phyloP scores from a whole-genome alignment of 495 filamentous ascomycete genomes.

The Apiosordaria backusii region DNA sequence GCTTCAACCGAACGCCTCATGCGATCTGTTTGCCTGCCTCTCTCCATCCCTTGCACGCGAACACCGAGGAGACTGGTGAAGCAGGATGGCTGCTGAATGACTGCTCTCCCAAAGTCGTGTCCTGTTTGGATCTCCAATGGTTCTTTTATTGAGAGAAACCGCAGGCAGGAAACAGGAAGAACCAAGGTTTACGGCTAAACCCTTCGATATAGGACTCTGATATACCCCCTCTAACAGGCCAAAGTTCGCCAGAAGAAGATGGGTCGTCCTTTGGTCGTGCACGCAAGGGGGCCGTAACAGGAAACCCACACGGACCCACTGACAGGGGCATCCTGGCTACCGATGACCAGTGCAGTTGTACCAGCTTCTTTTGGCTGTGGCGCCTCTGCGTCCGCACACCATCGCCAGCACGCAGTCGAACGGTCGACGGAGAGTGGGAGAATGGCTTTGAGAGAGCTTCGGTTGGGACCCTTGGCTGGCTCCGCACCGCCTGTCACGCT shows the following conservation, averaged over 20 bases:
- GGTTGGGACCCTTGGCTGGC: neutral
- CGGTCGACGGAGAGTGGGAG: neutral
- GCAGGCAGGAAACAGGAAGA: slow-evolving; percentile 21
- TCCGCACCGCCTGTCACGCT: neutral
- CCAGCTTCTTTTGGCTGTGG: slow-evolving; percentile 18
- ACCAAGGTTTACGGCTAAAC: slow-evolving; percentile 35
- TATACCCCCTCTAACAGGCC: slow-evolving; percentile 28
- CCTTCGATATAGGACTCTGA: slow-evolving; percentile 18
- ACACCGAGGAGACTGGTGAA: slow-evolving; percentile 12
- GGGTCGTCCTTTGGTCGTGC: slow-evolving; percentile 6
- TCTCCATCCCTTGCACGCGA: slow-evolving; percentile 14
- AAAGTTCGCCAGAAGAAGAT: slow-evolving; percentile 20
- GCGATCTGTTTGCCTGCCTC: neutral
- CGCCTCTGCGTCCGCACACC: neutral
- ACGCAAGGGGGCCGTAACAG: slow-evolving; percentile 28
- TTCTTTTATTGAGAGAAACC: slow-evolving; percentile 17
- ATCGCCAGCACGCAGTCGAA: neutral
- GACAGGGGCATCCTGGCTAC: slow-evolving; percentile 26
- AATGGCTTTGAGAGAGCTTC: neutral
- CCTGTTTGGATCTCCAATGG: slow-evolving; percentile 22
- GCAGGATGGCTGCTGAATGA: slow-evolving; percentile 19
- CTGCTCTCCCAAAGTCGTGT: slow-evolving; percentile 18
- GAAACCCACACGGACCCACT: slow-evolving; percentile 27
- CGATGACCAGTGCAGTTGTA: too few species aligned
- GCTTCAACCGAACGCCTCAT: slow-evolving; percentile 16